Percentiles rank a stretch among this genome's conserved stretches.
Evolutionary conservation across 768 basidiomycete genomes (phyloP).

Genomic region (Sarcomyxa edulis): DNA sequence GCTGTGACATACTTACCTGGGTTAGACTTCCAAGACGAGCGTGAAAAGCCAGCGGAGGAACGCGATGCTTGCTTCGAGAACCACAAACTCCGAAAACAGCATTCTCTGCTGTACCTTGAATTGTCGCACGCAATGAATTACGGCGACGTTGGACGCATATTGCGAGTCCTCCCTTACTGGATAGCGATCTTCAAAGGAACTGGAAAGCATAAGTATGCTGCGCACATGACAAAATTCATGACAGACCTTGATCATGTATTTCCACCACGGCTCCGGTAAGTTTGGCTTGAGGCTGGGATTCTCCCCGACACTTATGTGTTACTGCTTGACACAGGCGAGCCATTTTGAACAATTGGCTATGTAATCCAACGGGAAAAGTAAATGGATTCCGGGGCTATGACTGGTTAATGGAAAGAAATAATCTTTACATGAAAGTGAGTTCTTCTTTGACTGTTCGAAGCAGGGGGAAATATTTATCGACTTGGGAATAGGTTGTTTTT

Average conservation of each 20-base stretch:
- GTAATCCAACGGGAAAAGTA: constrained; percentile 17
- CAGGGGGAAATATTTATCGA: too few relatives aligned
- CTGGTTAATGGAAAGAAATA: constrained; percentile 21
- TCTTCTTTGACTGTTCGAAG: too few relatives aligned
- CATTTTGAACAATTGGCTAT: constrained; percentile 15
- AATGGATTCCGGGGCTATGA: constrained; percentile 18
- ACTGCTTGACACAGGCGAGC: constrained; percentile 7
- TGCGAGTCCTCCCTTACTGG: constrained; percentile 20
- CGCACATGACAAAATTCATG: constrained; percentile 17
- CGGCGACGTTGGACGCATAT: constrained; percentile 27
- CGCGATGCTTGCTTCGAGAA: constrained; percentile 21
- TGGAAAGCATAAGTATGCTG: constrained; percentile 24
- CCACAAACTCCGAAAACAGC: constrained; percentile 13
- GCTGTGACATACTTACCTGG: constrained; percentile 11
- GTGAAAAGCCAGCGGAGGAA: not conserved
- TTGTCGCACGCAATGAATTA: constrained; percentile 19
- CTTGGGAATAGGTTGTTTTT: too few relatives aligned
- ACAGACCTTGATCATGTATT: constrained; percentile 15
- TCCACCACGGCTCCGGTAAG: constrained; percentile 10
- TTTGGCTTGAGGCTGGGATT: not conserved
- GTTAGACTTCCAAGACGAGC: not conserved
- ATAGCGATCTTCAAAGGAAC: constrained; percentile 19
- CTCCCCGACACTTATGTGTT: not conserved
- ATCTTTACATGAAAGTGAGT: constrained; percentile 26
- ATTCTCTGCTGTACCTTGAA: constrained; percentile 26